These are phyloP conservation scores for Epichloe amarillans DNA, from an alignment of 2,329 filamentous ascomycete genomes.

Conservation along the genomic window DNA sequence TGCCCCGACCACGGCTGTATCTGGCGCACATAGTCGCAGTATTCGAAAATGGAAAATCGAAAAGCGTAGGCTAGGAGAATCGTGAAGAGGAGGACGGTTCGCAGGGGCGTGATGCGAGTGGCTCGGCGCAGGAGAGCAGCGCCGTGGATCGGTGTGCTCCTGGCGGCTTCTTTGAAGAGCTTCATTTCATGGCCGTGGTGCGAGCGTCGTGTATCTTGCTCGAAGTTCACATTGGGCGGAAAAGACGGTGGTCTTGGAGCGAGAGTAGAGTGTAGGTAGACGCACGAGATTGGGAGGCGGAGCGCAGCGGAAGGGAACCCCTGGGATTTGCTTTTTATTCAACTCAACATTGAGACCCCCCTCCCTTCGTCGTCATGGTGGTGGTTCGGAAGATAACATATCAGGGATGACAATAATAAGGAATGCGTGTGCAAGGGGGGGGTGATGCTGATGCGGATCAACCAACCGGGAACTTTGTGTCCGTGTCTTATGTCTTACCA, in stretches of 20 bases:
- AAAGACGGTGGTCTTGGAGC: not conserved
- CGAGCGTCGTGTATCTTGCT: not conserved
- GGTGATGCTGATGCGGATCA: no score
- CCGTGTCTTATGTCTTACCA: no score
- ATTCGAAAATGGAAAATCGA: not conserved
- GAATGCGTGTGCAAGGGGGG: not conserved
- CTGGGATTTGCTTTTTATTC: not conserved
- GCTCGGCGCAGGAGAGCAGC: not conserved
- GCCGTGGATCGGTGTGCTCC: not conserved
- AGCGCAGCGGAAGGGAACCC: not conserved
- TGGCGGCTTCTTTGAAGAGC: conserved; percentile 1
- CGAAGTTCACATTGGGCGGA: not conserved
- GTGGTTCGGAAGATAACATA: not conserved
- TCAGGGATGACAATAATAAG: not conserved
- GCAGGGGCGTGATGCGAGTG: not conserved
- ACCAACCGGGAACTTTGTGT: not conserved
- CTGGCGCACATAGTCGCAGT: conserved; percentile 5
- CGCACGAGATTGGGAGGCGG: no score
- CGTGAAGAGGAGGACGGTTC: not conserved
- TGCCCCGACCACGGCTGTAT: conserved; percentile 5
- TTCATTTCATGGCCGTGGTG: not conserved
- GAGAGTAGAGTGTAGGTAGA: not conserved
- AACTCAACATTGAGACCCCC: not conserved
- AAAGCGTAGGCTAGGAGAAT: conserved; percentile 1
- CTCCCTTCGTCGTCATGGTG: not conserved